Evolutionary conservation across 441 rosid species (phyloP), one percentile per base, ranked within the genome.

Genomic region (Mallotus repandus): DNA sequence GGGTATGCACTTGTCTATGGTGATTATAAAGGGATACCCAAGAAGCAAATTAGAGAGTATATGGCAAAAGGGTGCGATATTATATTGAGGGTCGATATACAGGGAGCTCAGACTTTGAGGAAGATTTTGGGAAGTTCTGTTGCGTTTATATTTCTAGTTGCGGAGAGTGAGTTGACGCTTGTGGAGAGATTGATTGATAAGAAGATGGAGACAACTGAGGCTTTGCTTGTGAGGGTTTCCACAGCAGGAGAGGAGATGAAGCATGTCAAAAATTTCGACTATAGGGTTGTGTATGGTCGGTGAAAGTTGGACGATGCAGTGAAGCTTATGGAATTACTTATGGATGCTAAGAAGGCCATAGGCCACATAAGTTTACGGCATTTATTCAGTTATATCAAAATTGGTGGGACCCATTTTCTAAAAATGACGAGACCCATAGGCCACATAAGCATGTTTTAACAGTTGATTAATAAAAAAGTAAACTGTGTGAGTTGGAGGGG

Each of bases 281-380:
- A 91, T 75, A 92, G 88, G 60, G 90, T 92, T 25, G 91, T 92
- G 50, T 89, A 95, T 82, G 92, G 91, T 4, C 82, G 89, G 69
- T 97, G 96, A 67, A 88, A 76, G 85, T 89, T 92, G 72, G 96
- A 91, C 29, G 81, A 81, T 66, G 90, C 99, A 0, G 97, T 91
- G 53, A 81, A 62, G 41, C 73, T 88, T 16, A 83, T 92, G 48
- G 93, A 84, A n/a, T 87, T 94, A 6, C 89, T 94, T 69, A 88
- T 94, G 21, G 98, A 94, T 76, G 94, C 96, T 9, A 98, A 94
- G 93, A 94, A 89, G 81, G 92, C 98, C 2, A 92, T n/a, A n/a
- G n/a, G n/a, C n/a, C n/a, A n/a, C n/a, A n/a, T n/a, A n/a, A n/a
- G n/a, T n/a, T n/a, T n/a, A n/a, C n/a, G n/a, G n/a, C n/a, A n/a